Percentiles rank a stretch among this genome's conserved stretches.
Evolutionary conservation across 202 grass and related monocot genomes (phyloP).

Genomic region (Panicum hallii): DNA sequence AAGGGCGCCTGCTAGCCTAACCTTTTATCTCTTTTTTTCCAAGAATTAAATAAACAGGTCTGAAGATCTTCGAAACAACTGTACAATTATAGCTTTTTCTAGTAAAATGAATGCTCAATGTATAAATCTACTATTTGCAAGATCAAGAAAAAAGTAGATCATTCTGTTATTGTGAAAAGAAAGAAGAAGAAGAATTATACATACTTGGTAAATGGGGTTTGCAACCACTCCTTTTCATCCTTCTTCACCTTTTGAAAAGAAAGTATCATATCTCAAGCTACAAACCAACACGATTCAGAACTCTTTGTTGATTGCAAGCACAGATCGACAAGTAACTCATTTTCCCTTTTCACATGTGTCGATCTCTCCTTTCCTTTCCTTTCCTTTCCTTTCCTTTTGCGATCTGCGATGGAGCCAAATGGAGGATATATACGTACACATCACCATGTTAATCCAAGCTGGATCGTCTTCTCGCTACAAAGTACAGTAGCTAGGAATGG

Average conservation of each 20-base stretch:
- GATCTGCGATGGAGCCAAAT: background rate
- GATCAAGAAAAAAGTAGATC: background rate
- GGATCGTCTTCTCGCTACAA: no score
- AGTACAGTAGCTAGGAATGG: no score
- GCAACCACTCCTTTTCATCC: background rate
- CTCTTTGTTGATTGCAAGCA: constrained; percentile 11
- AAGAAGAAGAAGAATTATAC: background rate
- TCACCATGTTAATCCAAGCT: no score
- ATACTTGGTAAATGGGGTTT: background rate
- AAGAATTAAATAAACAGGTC: background rate
- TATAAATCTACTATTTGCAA: background rate
- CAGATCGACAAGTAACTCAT: constrained; percentile 3
- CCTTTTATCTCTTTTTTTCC: no score
- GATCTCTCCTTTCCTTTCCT: background rate
- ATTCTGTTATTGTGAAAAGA: background rate
- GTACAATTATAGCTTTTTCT: background rate
- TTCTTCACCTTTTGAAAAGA: constrained; percentile 7
- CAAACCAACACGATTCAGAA: background rate
- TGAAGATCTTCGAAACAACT: background rate
- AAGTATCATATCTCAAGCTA: constrained; percentile 1
- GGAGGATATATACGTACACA: background rate
- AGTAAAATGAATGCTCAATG: background rate
- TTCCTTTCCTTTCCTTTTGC: background rate
- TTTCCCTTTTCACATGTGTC: background rate
- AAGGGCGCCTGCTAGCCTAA: background rate